Base-by-base conservation (phyloP, 345 rosid species). In the Arabis alpina region DNA sequence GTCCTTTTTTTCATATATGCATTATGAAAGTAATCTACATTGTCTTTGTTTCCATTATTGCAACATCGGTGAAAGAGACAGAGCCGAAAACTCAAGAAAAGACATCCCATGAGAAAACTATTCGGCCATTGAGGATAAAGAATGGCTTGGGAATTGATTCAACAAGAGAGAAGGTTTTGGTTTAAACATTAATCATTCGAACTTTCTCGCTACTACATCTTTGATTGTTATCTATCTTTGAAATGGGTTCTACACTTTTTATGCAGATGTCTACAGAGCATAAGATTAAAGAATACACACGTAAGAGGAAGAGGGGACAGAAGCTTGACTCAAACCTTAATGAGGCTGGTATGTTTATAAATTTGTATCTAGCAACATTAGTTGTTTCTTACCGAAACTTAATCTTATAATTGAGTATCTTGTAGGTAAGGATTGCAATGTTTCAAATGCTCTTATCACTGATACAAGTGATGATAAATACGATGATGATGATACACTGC, bases 21-120 rank as follows among this genome's bases (percentile, higher is more conserved):
- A 66, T 59, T 39, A 27, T 55, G 60, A 64, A 69, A 15, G 44
- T 23, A 43, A 11, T 65, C 14, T 12, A 13, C 73, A 8, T 54
- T 56, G 14, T 63, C 50, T 54, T 48, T 48, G 66, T 79, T 77
- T 51, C 74, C 80, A 62, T 76, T 71, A 54, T 66, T 40, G 78
- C 83, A 43, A 72, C 36, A 60, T 10, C 8, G 6, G 10, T 13
- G 54, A 36, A 24, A 43, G 27, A 53, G 43, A 1, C 37, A 51
- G 68, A 61, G 11, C 8, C 36, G 1, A 24, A 52, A 53, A 62
- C 72, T 49, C 78, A 12, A 55, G 25, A 53, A 82, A 61, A 13
- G 44, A 10, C 54, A 61, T 63, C 64, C 30, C 70, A 55, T n/a
- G 25, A 32, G 61, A 50, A 61, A 25, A 61, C 19, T 5, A 37